A percentile compares a stretch with the other conserved stretches of the same genome.
These are phyloP conservation scores for Irpex sp. DNA, from an alignment of 1,284 basidiomycete species.

Conservation along the genomic window DNA sequence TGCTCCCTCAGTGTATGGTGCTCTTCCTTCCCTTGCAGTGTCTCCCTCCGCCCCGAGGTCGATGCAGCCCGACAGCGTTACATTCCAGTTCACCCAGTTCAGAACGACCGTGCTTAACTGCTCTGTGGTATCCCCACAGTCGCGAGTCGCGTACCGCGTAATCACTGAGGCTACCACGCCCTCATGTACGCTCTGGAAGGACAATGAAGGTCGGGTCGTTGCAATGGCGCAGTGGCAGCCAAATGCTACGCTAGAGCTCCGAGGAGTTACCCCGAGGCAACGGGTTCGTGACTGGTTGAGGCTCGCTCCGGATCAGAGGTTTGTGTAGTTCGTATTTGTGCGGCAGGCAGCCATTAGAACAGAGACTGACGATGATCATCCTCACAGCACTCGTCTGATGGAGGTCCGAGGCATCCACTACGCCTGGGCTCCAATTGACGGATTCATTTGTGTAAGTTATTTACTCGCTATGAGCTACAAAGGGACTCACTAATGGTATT, in stretches of 20 bases:
- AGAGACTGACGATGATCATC: not conserved
- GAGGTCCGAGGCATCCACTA: constrained; percentile 36
- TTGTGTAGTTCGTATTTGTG: constrained; percentile 18
- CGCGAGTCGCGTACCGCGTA: constrained; percentile 27
- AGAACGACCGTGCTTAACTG: constrained; percentile 51
- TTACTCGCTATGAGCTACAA: not conserved
- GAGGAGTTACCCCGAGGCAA: constrained; percentile 44
- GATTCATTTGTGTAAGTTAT: constrained; percentile 37
- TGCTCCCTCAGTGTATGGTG: constrained; percentile 53
- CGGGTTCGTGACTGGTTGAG: constrained; percentile 51
- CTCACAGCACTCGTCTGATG: constrained; percentile 39
- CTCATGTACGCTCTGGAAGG: constrained; percentile 52
- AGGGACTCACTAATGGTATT: not conserved
- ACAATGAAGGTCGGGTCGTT: constrained; percentile 42
- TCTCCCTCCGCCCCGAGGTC: constrained; percentile 21
- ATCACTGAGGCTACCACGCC: constrained; percentile 45
- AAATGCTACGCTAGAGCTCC: constrained; percentile 52
- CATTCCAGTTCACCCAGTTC: constrained; percentile 49
- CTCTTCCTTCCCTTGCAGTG: constrained; percentile 48
- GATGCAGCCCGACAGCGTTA: constrained; percentile 33
- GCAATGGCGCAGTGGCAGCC: constrained; percentile 59
- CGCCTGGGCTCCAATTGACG: constrained; percentile 38
- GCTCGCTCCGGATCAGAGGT: constrained; percentile 51
- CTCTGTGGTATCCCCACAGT: constrained; percentile 44
- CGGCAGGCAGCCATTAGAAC: not conserved